Conservation (phyloP, 2,329 filamentous ascomycete genomes). For the Magnaporthales sp. region DNA sequence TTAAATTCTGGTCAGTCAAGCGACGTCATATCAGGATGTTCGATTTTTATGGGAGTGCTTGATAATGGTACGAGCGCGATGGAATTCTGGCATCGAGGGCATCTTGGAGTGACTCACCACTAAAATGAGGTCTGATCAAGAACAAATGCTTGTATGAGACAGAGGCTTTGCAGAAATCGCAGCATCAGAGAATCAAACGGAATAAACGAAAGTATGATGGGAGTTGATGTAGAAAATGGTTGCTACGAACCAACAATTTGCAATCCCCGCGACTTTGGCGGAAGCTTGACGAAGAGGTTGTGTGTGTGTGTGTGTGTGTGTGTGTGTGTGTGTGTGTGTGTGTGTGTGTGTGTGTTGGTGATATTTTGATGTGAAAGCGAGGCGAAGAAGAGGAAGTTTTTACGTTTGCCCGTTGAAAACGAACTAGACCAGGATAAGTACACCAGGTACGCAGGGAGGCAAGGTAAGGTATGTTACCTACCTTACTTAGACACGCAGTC, state of each 20-base stretch:
- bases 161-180: background rate
- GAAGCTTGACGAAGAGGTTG: background rate
- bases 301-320: no score
- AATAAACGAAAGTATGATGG: background rate
- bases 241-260: background rate
- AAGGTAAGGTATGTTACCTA: no score
- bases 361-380: background rate
- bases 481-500: no score
- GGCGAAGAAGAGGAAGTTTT: background rate
- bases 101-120: background rate
- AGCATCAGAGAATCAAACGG: background rate
- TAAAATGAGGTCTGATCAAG: background rate
- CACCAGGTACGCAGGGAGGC: background rate
- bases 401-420: background rate
- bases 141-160: background rate
- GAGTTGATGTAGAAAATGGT: background rate
- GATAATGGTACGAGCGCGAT: background rate
- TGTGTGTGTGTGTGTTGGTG: no score
- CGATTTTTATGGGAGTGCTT: background rate
- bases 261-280: no score
- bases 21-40: background rate
- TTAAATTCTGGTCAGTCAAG: background rate
- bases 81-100: background rate
- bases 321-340: no score
- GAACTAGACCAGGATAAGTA: background rate